Evolutionary conservation across 441 rosid genomes (phyloP).

Genomic region (Macaranga tanarius): DNA sequence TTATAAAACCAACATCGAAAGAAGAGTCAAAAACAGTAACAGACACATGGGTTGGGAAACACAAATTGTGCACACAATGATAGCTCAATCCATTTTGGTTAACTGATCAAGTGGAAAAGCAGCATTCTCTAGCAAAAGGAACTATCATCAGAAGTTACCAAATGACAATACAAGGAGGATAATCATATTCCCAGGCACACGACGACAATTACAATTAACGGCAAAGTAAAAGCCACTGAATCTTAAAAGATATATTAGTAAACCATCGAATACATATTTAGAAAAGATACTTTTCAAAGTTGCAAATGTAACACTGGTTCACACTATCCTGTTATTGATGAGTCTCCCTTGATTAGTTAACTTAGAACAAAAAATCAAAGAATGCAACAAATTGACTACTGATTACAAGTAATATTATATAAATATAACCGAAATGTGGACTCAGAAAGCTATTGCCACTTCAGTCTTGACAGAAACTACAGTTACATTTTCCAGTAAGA

Average conservation of each 20-base stretch:
- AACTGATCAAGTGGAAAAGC: background rate
- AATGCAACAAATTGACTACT: background rate
- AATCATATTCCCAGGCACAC: background rate
- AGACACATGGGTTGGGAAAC: background rate
- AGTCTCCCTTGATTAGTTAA: background rate
- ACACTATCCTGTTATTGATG: background rate
- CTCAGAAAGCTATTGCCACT: background rate
- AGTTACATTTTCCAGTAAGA: background rate
- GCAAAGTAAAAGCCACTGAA: background rate
- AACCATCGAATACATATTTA: background rate
- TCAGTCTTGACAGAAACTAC: background rate
- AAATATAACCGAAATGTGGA: background rate
- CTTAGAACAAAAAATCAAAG: background rate
- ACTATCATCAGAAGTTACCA: background rate
- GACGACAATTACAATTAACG: background rate
- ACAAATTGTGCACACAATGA: background rate
- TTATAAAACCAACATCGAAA: background rate
- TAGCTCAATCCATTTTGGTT: background rate
- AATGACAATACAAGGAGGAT: background rate
- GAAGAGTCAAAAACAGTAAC: background rate
- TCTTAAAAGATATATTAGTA: background rate
- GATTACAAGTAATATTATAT: background rate
- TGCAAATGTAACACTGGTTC: background rate
- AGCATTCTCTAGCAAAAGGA: background rate
- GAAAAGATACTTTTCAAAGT: background rate